These are phyloP conservation scores for Brassica incana DNA, from an alignment of 345 rosid genomes.

Conservation along the genomic window DNA sequence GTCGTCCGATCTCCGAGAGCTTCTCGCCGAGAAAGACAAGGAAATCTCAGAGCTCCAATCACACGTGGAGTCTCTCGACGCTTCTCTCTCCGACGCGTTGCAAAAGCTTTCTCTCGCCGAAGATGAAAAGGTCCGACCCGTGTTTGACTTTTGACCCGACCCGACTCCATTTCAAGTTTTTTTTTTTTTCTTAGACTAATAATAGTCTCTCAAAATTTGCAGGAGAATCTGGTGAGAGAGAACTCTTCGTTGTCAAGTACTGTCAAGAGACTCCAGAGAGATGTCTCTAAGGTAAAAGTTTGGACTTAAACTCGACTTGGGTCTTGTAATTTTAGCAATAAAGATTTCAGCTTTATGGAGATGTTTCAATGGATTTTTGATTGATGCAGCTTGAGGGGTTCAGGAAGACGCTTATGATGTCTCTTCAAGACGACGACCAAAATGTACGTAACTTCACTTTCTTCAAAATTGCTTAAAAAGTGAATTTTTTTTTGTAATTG, in stretches of 20 bases:
- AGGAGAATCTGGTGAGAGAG: slow-evolving; percentile 77
- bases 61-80: slow-evolving; percentile 65
- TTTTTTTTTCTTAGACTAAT: not conserved
- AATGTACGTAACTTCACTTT: slow-evolving; percentile 23
- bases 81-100: slow-evolving; percentile 60
- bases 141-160: slow-evolving; percentile 12
- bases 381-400: slow-evolving; percentile 76
- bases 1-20: slow-evolving; percentile 53
- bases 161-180: not conserved
- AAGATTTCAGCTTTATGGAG: not conserved
- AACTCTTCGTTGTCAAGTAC: slow-evolving; percentile 60
- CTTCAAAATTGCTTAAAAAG: not conserved
- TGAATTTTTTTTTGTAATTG: not conserved
- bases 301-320: slow-evolving; percentile 3
- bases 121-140: slow-evolving; percentile 57
- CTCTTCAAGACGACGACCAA: slow-evolving; percentile 87
- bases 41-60: slow-evolving; percentile 63
- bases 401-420: slow-evolving; percentile 86
- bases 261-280: slow-evolving; percentile 88
- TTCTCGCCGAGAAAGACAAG: slow-evolving; percentile 65
- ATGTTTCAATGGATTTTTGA: not conserved
- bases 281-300: slow-evolving; percentile 70
- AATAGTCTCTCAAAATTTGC: not conserved
- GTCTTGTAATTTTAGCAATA: slow-evolving; percentile 3
- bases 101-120: slow-evolving; percentile 61